Percentiles rank a stretch among this genome's conserved stretches.
phyloP scores from a whole-genome alignment of 2,329 filamentous ascomycete genomes.

The Alternaria hordeiaustralica region DNA sequence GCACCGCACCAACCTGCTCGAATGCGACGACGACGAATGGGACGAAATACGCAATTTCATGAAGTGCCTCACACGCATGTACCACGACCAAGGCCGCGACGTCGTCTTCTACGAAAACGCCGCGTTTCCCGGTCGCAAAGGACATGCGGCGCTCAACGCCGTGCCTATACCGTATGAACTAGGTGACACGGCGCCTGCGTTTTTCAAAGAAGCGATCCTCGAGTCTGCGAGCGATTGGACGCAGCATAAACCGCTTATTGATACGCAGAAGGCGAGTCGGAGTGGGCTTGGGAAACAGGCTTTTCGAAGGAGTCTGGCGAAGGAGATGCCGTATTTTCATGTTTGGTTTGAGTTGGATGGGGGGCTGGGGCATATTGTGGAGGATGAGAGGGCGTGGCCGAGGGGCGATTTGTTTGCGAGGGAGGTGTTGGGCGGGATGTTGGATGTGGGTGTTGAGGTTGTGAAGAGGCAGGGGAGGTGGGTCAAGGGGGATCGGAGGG shows the following conservation, averaged over 20 bases:
- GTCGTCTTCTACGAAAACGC: conserved; percentile 99
- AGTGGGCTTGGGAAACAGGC: conserved; percentile 78
- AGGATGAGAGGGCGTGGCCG: conserved; percentile 86
- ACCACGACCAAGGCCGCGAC: conserved; percentile 88
- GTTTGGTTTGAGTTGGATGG: conserved; percentile 93
- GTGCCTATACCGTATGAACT: conserved; percentile 89
- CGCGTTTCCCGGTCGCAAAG: conserved; percentile 75
- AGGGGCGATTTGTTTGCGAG: conserved; percentile 89
- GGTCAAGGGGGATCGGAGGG: conserved; percentile 70
- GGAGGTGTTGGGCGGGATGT: conserved; percentile 90
- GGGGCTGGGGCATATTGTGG: conserved; percentile 89
- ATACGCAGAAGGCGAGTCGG: conserved; percentile 72
- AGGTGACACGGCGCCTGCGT: conserved; percentile 90
- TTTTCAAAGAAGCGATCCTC: conserved; percentile 94
- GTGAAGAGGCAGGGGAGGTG: conserved; percentile 91
- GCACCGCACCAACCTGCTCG: conserved; percentile 88
- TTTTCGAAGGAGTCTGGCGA: conserved; percentile 82
- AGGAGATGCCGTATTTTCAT: conserved; percentile 99
- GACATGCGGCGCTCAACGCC: conserved; percentile 84
- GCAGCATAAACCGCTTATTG: conserved; percentile 93
- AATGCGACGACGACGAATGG: conserved; percentile 99
- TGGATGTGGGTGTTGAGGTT: conserved; percentile 80
- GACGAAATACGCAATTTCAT: conserved; percentile 99
- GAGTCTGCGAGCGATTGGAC: conserved; percentile 90
- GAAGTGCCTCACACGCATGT: conserved; percentile 93